Percentiles rank a stretch among this genome's conserved stretches.
Conservation (phyloP, 768 basidiomycete genomes). For the Amanita subjunquillea region DNA sequence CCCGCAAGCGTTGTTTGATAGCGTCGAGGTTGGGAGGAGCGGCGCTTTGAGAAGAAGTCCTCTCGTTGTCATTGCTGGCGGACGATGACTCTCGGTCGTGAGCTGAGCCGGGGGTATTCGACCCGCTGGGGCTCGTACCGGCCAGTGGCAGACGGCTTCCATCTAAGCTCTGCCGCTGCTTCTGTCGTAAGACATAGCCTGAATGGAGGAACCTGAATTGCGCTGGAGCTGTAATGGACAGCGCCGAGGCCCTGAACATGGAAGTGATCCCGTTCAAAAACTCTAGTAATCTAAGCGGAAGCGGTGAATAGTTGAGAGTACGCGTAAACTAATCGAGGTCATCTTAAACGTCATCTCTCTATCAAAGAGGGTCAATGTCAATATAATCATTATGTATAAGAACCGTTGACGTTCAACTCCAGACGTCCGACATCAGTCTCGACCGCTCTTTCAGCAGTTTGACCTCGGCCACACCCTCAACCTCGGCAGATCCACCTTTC, state of each 20-base stretch:
- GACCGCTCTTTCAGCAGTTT: conserved; percentile 95
- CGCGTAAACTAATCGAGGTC: not conserved
- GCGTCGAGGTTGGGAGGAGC: conserved; percentile 4
- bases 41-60: not conserved
- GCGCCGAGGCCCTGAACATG: conserved; percentile 24
- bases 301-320: not conserved
- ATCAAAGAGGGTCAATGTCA: not conserved
- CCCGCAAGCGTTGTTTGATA: conserved; percentile 29
- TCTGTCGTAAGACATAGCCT: not conserved
- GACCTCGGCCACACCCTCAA: conserved; percentile 85
- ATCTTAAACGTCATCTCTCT: not conserved
- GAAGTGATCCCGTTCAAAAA: not conserved
- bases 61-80: not conserved
- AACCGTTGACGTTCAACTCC: conserved; percentile 45
- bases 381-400: not conserved
- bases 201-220: conserved; percentile 5
- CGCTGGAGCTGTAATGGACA: conserved; percentile 14
- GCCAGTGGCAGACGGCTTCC: not conserved
- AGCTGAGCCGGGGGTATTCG: not conserved
- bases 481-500: conserved; percentile 81
- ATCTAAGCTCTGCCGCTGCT: conserved; percentile 1
- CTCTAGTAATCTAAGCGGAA: not conserved
- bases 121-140: not conserved
- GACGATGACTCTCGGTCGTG: not conserved
- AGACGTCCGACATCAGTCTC: conserved; percentile 79